Percentiles rank a stretch among this genome's conserved stretches.
These are phyloP conservation scores for Endogone sp. DNA, from an alignment of 192 early-diverging fungal species.

Conservation along the genomic window DNA sequence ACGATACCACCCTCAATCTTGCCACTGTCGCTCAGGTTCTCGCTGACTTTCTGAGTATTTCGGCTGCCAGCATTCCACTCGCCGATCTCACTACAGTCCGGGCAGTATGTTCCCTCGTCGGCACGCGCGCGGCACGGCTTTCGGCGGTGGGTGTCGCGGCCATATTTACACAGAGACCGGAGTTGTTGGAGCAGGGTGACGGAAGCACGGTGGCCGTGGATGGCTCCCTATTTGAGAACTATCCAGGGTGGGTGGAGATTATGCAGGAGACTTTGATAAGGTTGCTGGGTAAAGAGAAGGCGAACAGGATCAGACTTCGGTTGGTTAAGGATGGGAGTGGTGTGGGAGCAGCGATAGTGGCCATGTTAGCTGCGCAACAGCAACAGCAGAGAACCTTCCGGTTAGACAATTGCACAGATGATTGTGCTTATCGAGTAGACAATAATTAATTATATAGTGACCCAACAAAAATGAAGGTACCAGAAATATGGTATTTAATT, in stretches of 20 bases:
- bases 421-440: too few relatives aligned
- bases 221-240: conserved; percentile 79
- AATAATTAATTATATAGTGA: too few relatives aligned
- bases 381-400: too few relatives aligned
- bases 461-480: too few relatives aligned
- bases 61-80: conserved; percentile 47
- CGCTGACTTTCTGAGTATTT: conserved; percentile 57
- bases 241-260: conserved; percentile 70
- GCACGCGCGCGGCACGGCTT: conserved; percentile 69
- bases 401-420: too few relatives aligned
- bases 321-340: conserved; percentile 2
- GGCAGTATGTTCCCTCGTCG: conserved; percentile 72
- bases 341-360: not conserved
- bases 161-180: conserved; percentile 17
- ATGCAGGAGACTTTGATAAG: conserved; percentile 63
- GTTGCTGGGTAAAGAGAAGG: conserved; percentile 47
- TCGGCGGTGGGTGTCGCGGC: conserved; percentile 65
- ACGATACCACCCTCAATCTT: conserved; percentile 57
- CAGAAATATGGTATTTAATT: too few relatives aligned
- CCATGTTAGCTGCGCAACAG: not conserved
- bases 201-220: conserved; percentile 71
- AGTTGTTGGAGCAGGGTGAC: not conserved
- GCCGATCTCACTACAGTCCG: conserved; percentile 68
- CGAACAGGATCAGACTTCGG: not conserved
- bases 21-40: conserved; percentile 52